phyloP scores from a whole-genome alignment of 345 rosid genomes.

The Pistacia integerrima region DNA sequence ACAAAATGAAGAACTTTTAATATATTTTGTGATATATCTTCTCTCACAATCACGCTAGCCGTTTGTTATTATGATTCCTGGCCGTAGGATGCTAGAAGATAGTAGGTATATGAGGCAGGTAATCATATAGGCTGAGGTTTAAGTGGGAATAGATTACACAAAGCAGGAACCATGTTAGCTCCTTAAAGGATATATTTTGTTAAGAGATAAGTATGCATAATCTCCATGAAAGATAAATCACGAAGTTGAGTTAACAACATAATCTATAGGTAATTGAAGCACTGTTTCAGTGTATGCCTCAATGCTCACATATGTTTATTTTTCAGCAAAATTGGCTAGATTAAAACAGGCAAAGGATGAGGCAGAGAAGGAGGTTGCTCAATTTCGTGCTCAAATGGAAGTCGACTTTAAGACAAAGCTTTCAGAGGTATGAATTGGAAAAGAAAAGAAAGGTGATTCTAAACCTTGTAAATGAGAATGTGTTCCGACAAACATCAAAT shows the following conservation, averaged over 20 bases:
- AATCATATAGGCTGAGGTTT: too few species aligned
- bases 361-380: constrained; percentile 72
- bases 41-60: too few species aligned
- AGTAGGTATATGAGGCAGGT: too few species aligned
- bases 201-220: background rate
- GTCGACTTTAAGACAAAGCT: constrained; percentile 68
- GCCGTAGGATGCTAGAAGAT: too few species aligned
- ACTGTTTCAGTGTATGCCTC: background rate
- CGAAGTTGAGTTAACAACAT: background rate
- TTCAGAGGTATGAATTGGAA: constrained; percentile 53
- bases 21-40: too few species aligned
- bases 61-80: too few species aligned
- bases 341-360: constrained; percentile 89
- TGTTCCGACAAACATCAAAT: background rate
- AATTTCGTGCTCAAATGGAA: constrained; percentile 68
- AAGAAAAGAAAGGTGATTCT: background rate
- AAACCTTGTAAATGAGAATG: background rate
- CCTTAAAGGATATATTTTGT: background rate
- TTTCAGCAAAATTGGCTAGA: constrained; percentile 72
- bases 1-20: too few species aligned
- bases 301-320: constrained; percentile 11
- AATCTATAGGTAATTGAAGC: background rate
- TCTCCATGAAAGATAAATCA: background rate
- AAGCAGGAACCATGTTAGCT: too few species aligned
- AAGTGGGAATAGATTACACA: too few species aligned